Conservation (phyloP, 805 yeast species). For the Suhomyces canberraensis region DNA sequence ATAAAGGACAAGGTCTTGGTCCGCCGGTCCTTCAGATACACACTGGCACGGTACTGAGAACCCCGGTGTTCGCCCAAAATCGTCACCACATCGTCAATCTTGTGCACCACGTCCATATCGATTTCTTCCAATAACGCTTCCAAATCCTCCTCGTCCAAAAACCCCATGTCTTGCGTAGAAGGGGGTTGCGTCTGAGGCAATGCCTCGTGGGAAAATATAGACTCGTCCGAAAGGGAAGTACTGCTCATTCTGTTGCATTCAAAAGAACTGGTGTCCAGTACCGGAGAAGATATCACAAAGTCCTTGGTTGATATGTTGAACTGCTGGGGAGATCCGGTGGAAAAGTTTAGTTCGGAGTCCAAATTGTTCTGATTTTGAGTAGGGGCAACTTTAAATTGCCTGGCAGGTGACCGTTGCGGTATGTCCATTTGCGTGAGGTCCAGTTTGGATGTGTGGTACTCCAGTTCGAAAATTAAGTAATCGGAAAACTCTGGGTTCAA, state of each 20-base stretch:
- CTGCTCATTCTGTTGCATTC: constrained; percentile 14
- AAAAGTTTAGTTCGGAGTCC: too few species aligned
- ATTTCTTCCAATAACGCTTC: constrained; percentile 21
- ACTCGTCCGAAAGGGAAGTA: constrained; percentile 13
- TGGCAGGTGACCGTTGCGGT: neutral
- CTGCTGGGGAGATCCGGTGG: too few species aligned
- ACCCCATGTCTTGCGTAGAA: constrained; percentile 3
- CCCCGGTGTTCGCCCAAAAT: constrained; percentile 13
- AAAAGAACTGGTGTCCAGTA: constrained; percentile 20
- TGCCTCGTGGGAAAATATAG: constrained; percentile 10
- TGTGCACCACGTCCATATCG: constrained; percentile 16
- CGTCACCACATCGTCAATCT: constrained; percentile 24
- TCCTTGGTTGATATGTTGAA: neutral
- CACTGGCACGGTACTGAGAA: neutral
- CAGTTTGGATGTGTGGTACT: neutral
- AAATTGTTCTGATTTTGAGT: too few species aligned
- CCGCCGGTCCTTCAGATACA: constrained; percentile 2
- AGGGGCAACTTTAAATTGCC: too few species aligned
- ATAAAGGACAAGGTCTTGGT: constrained; percentile 10
- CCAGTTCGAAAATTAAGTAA: neutral
- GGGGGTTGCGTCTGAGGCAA: neutral
- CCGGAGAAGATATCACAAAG: neutral
- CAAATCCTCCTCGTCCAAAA: constrained; percentile 10
- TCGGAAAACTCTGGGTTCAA: neutral
- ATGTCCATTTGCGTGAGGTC: neutral